These are phyloP conservation scores for Primulina huaijiensis DNA, from an alignment of 257 asterid species.

Conservation along the genomic window DNA sequence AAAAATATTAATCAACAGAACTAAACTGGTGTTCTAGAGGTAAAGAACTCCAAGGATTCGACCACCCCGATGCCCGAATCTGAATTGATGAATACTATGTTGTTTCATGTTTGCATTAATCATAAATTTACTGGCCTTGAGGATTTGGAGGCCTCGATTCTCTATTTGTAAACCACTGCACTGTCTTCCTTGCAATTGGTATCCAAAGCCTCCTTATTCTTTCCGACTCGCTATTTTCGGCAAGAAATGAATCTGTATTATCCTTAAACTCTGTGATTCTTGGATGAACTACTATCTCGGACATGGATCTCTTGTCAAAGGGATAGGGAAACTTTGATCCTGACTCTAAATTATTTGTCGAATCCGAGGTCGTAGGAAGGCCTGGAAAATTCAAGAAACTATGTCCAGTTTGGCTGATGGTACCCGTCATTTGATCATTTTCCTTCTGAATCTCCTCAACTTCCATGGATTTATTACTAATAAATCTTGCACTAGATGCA, in stretches of 20 bases:
- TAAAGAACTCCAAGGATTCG: not conserved
- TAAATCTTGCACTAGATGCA: conserved; percentile 37
- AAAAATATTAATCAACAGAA: not conserved
- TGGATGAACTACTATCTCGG: conserved; percentile 62
- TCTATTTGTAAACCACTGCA: conserved; percentile 69
- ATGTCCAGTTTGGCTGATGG: conserved; percentile 22
- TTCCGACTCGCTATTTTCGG: conserved; percentile 41
- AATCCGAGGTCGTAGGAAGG: conserved; percentile 3
- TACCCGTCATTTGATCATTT: conserved; percentile 15
- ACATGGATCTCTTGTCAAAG: conserved; percentile 57
- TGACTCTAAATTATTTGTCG: not conserved
- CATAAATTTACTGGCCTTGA: conserved; percentile 11
- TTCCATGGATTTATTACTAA: not conserved
- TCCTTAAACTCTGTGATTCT: conserved; percentile 38
- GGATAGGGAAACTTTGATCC: conserved; percentile 24
- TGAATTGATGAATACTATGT: not conserved
- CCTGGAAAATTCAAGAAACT: conserved; percentile 2
- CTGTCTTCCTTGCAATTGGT: conserved; percentile 84
- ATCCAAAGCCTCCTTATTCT: conserved; percentile 58
- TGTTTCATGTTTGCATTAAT: not conserved
- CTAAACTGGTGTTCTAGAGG: not conserved
- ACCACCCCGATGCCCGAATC: not conserved
- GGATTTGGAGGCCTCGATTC: conserved; percentile 36
- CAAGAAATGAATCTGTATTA: conserved; percentile 17
- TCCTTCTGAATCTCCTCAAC: conserved; percentile 6